phyloP scores from a whole-genome alignment of 305 asterid species.

The Nicotiana rustica region DNA sequence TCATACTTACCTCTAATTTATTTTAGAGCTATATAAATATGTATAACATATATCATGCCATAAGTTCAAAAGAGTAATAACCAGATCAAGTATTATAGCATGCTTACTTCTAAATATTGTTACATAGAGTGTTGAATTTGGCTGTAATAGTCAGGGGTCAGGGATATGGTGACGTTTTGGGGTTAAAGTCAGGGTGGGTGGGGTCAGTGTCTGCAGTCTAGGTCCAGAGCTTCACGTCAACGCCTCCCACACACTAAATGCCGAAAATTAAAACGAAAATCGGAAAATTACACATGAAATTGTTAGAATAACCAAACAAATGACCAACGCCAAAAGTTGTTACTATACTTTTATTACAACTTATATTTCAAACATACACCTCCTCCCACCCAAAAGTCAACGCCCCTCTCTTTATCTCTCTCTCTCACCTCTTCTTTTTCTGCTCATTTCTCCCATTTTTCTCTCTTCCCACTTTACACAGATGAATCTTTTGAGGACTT shows the following conservation, averaged over 20 bases:
- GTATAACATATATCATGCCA: too few species aligned
- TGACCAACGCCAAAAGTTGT: conserved; percentile 27
- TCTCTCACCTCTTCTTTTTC: conserved; percentile 33
- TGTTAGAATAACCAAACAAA: conserved; percentile 35
- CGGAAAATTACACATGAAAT: not conserved
- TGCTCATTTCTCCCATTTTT: conserved; percentile 32
- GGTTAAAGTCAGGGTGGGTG: not conserved
- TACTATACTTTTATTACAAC: conserved; percentile 50
- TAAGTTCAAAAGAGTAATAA: too few species aligned
- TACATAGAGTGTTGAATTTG: not conserved
- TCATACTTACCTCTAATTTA: too few species aligned
- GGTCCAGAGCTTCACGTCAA: conserved; percentile 36
- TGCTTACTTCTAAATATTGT: not conserved
- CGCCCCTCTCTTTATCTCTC: conserved; percentile 48
- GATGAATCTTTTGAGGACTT: conserved; percentile 12
- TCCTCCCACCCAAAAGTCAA: conserved; percentile 59
- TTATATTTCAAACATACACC: conserved; percentile 50
- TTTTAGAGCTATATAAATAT: too few species aligned
- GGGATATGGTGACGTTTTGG: not conserved
- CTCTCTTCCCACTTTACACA: conserved; percentile 31
- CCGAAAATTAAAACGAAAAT: conserved; percentile 17
- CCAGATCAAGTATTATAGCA: too few species aligned
- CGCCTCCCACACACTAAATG: conserved; percentile 36
- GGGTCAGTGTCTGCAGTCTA: not conserved
- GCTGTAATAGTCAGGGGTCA: not conserved